Conservation (phyloP, 345 rosid species). For the Populus alba region DNA sequence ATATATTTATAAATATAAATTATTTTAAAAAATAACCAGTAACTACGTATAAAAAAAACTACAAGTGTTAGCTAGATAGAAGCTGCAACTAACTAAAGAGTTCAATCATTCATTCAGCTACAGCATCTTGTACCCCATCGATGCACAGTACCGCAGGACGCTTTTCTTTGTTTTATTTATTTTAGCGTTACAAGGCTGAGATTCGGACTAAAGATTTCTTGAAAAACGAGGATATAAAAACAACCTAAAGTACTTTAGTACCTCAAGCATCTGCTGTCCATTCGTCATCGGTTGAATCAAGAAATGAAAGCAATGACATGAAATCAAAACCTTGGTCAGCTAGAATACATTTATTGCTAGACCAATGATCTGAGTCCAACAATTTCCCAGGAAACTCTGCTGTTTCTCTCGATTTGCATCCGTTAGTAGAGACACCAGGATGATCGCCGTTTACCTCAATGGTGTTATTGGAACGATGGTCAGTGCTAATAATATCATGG, state of each 20-base stretch:
- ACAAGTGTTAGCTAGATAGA: background rate
- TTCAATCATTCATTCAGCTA: background rate
- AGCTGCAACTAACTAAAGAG: background rate
- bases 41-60: no score
- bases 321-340: constrained; percentile 8
- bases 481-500: background rate
- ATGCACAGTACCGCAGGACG: no score
- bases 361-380: background rate
- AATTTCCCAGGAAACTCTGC: background rate
- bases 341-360: background rate
- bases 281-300: constrained; percentile 13
- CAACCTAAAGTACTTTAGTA: background rate
- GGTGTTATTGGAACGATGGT: background rate
- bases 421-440: background rate
- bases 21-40: no score
- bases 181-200: no score
- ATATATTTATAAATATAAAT: no score
- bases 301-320: constrained; percentile 20
- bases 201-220: background rate
- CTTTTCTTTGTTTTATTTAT: no score
- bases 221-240: background rate
- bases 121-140: background rate
- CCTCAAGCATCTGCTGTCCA: constrained; percentile 11
- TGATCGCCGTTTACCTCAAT: background rate
- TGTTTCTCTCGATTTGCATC: background rate